phyloP scores from a whole-genome alignment of 305 asterid species.

The Solanum chacoense region DNA sequence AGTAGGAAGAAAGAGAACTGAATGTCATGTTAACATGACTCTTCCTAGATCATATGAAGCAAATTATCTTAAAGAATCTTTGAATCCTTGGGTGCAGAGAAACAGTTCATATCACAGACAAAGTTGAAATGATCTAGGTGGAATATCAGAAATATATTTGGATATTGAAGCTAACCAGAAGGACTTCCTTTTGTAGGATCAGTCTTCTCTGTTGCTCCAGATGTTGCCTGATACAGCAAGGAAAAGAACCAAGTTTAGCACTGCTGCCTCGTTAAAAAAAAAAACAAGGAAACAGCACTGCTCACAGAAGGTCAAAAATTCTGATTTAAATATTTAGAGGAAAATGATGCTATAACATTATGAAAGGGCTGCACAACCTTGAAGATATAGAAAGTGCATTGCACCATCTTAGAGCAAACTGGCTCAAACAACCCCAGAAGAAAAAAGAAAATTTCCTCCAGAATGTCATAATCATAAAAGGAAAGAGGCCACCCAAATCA shows the following conservation, averaged over 20 bases:
- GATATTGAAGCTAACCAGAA: conserved; percentile 42
- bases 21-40: not conserved
- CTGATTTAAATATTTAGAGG: not conserved
- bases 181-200: conserved; percentile 33
- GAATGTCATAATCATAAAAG: not conserved
- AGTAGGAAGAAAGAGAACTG: not conserved
- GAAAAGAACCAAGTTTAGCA: not conserved
- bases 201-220: conserved; percentile 36
- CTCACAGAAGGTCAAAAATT: not conserved
- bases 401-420: not conserved
- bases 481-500: not conserved
- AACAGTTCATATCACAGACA: not conserved
- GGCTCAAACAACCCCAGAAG: not conserved
- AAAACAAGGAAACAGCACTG: not conserved
- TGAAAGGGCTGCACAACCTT: not conserved
- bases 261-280: not conserved
- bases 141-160: not conserved
- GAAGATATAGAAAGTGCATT: not conserved
- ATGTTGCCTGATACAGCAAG: conserved; percentile 35
- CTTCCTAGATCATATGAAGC: not conserved
- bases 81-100: not conserved
- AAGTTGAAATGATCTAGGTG: not conserved
- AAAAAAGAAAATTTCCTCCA: not conserved
- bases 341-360: not conserved
- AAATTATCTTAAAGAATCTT: not conserved